Evolutionary conservation across 1,139 yeast species (phyloP), one percentile per base, ranked within the genome.

Genomic region (Yamadazyma diospyri): DNA sequence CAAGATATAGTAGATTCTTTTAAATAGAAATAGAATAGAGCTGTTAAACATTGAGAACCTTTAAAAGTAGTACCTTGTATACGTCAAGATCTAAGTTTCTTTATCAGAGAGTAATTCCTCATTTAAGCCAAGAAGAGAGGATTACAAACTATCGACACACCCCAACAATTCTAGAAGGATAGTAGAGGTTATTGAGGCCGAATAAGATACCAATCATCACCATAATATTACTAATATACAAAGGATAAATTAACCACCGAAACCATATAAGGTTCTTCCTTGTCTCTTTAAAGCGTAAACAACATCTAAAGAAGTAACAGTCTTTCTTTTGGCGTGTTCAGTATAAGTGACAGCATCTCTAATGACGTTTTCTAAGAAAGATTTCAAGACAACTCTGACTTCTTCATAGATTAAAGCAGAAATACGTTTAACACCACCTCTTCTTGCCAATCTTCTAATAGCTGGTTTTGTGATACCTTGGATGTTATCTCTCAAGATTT

Each of bases 391-490:
- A 51, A 85, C 92, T 76, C 98, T 87, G 59, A 94, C 96, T 78
- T 89, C 97, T 75, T 92, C 97, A 77, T 92, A 92, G 69, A 92
- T 89, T 65, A 89, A 78, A 63, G 96, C 97, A 48, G 97, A 89
- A 59, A 92, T 92, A 84, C 97, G 96, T 83, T 92, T 92, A 63
- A 92, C 98, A 86, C 98, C 98, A 76, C 98, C 98, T 86, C 98
- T 88, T 82, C 98, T 89, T 43, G 98, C 98, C 61, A 92, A 83
- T 85, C 98, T 89, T 78, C 98, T 88, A 66, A 92, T 92, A 60
- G 98, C 98, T 65, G 98, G 98, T 80, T 92, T 92, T 48, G 98
- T 92, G 64, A 92, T 89, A 78, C 98, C 98, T 76, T 89, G 97
- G 54, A 92, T 89, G 89, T 92, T 92, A 70, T 92, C 98, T 79